Base-by-base conservation (phyloP, 2,329 filamentous ascomycete genomes). In the Gnomoniopsis sp. region DNA sequence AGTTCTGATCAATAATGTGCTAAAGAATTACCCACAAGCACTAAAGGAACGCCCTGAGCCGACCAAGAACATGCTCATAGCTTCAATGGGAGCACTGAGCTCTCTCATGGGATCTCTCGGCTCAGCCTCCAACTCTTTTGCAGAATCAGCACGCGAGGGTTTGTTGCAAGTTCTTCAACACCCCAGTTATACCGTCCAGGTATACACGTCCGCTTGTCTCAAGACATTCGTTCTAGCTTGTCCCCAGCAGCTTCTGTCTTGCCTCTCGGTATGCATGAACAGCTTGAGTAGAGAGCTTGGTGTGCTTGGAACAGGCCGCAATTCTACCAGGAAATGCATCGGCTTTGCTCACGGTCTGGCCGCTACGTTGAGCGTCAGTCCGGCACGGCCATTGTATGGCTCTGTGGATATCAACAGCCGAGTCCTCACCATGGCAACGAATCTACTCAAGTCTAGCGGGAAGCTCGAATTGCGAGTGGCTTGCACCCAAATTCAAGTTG, bases 181-280 rank as follows among this genome's bases (percentile, higher is more conserved):
- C 72, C 91, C 93, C 0, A 97, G 91, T 73, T 98, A 98, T 72
- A 95, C 92, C 4, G 95, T 99, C 2, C 95, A 99, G 69, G 87
- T 98, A 3, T 89, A 95, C 67, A 88, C 91, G 1, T 91, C 95
- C 4, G 85, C 90, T 61, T 96, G 92, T 68, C 79, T 98, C 66
- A 91, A 93, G 65, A 86, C 84, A 0, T 95, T 98, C 68, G 90
- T 96, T 1, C 79, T 96, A 47, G 92, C 92, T 15, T 97, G 92
- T 66, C 95, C 95, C 4, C 90, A 96, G 65, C 93, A 98, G 69
- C 83, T 99, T 6, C 78, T 98, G 6, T 90, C 91, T 2, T 95
- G 92, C 63, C 86, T 98, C 19, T 96, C 93, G 0, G 90, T 98
- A 49, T 98, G 93, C 72, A 93, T 98, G 89, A 97, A 97, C 72